Base-by-base conservation (phyloP, 108 stramenopile species). In the Phaeodactylum tricornutum region DNA sequence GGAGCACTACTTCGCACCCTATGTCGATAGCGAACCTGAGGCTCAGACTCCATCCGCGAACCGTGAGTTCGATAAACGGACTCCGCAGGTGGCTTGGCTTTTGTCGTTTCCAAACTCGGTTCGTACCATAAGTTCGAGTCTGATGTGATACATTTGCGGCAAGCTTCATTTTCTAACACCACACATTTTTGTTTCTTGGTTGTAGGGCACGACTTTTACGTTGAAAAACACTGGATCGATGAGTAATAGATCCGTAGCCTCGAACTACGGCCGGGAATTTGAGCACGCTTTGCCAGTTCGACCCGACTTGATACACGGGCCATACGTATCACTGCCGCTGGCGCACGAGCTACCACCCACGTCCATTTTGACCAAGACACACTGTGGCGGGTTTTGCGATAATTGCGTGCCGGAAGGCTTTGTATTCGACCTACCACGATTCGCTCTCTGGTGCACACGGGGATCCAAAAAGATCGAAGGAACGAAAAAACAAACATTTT, bases 291-390 rank as follows among this genome's bases (percentile, higher is more conserved):
- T n/a, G 25, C 45, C n/a, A 9, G 22, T 5, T 26, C 21, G 17
- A 27, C 20, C 17, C 22, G 45, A 23, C 5, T 4, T 20, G 45
- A 7, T 46, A 46, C 22, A 14, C n/a, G 6, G 8, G 22, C 5
- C 17, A n/a, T 50, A 26, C 32, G 8, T 50, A 46, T 5, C n/a
- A n/a, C 14, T 46, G 6, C 17, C n/a, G 27, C 45, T n/a, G 6
- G 45, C 14, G 7, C 14, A 20, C 5, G 17, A 9, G 17, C 21
- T 27, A 5, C 49, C 29, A 4, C 35, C 29, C 6, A 34, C 29
- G 4, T 86, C 57, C 21, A 75, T 87, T 8, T 53, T 87, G 4
- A 81, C 79, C 19, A 89, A 89, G 42, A 89, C 82, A 4, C 87
- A 89, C 52, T 84, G 82, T 48, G 82, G 82, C 8, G 55, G 61